Evolutionary conservation across 331 rosid species (phyloP).

Genomic region (Rosa hybrid): DNA sequence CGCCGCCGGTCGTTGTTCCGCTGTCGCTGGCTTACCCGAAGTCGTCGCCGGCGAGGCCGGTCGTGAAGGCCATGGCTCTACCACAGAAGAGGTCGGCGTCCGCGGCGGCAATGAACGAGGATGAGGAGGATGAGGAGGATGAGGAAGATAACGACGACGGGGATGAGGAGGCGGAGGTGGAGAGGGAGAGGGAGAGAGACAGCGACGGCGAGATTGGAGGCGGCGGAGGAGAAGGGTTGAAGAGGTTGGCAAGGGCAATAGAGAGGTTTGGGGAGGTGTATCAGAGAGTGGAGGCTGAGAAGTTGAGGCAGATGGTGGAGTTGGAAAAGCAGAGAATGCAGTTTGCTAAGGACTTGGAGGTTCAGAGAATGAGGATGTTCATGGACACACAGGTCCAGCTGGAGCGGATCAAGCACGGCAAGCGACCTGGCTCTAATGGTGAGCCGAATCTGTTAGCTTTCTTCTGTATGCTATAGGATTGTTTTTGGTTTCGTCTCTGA

Average conservation of each 20-base stretch:
- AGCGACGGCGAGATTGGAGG: conserved; percentile 64
- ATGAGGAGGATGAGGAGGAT: conserved; percentile 51
- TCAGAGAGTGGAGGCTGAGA: conserved; percentile 84
- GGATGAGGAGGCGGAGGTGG: conserved; percentile 58
- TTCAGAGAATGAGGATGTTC: conserved; percentile 88
- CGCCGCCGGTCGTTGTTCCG: conserved; percentile 76
- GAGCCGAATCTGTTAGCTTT: conserved; percentile 30
- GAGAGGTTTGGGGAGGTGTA: conserved; percentile 79
- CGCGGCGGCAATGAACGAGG: conserved; percentile 42
- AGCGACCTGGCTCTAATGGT: conserved; percentile 81
- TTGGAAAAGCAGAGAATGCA: conserved; percentile 97
- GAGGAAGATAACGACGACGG: conserved; percentile 39
- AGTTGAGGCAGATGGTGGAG: conserved; percentile 87
- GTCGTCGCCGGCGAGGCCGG: conserved; percentile 26
- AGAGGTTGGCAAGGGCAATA: conserved; percentile 77
- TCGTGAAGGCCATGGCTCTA: conserved; percentile 44
- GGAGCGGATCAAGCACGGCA: conserved; percentile 88
- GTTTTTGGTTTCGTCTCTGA: background rate
- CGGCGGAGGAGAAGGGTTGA: conserved; percentile 59
- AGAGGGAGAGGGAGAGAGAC: conserved; percentile 36
- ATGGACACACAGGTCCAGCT: conserved; percentile 93
- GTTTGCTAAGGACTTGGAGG: conserved; percentile 85
- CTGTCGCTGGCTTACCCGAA: conserved; percentile 55
- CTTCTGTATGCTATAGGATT: conserved; percentile 1
- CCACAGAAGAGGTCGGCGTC: conserved; percentile 70